Evolutionary conservation across 495 filamentous ascomycete genomes (phyloP).

Genomic region (Aspergillus sclerotiicarbonarius): DNA sequence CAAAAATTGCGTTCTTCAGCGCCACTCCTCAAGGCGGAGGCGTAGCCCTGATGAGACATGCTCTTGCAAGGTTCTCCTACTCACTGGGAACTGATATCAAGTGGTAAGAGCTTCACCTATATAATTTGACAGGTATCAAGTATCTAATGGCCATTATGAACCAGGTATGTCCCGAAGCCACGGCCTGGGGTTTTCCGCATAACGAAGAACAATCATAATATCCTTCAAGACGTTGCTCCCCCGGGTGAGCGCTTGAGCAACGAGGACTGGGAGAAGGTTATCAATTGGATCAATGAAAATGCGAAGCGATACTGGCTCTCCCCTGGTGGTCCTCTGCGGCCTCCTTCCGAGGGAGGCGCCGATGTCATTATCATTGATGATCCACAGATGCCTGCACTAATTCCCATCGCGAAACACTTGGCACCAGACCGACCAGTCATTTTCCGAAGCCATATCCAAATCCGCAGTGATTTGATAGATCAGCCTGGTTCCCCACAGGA

Average conservation of each 20-base stretch:
- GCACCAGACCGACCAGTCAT: slow-evolving; percentile 77
- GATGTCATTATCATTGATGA: slow-evolving; percentile 82
- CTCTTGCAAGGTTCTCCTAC: slow-evolving; percentile 71
- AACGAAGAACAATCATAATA: slow-evolving; percentile 91
- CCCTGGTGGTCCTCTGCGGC: slow-evolving; percentile 64
- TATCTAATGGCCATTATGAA: background rate
- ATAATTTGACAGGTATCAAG: background rate
- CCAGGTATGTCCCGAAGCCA: slow-evolving; percentile 76
- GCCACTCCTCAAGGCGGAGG: slow-evolving; percentile 85
- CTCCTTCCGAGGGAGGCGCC: slow-evolving; percentile 69
- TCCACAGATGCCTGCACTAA: slow-evolving; percentile 82
- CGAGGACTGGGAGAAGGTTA: slow-evolving; percentile 59
- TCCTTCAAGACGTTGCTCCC: slow-evolving; percentile 76
- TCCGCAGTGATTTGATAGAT: slow-evolving; percentile 70
- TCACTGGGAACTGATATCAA: slow-evolving; percentile 65
- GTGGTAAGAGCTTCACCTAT: slow-evolving; percentile 56
- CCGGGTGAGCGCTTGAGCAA: slow-evolving; percentile 58
- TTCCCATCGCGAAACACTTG: slow-evolving; percentile 68
- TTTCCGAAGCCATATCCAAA: slow-evolving; percentile 80
- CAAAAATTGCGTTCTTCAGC: slow-evolving; percentile 82
- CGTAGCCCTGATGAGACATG: slow-evolving; percentile 86
- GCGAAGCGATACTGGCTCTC: slow-evolving; percentile 74
- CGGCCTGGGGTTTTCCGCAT: slow-evolving; percentile 81
- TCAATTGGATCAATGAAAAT: slow-evolving; percentile 76
- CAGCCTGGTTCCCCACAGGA: slow-evolving; percentile 63